phyloP scores from a whole-genome alignment of 208 protist species.

The Acanthamoeba polyphaga region DNA sequence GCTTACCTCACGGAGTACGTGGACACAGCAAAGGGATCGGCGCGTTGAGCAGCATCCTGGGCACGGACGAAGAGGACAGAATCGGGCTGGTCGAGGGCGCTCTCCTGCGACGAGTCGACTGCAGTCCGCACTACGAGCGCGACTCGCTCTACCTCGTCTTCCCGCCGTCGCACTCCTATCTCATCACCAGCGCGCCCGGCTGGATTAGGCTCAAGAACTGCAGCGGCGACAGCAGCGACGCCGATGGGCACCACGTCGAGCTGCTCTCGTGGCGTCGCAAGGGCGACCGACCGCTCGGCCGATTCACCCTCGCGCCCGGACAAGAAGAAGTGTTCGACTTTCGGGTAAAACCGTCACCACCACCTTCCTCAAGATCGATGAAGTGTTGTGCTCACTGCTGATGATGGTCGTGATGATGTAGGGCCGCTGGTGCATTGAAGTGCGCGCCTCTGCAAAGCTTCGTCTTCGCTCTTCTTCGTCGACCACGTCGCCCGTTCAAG shows the following conservation, averaged over 20 bases:
- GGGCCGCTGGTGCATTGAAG: constrained; percentile 71
- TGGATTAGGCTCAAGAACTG: constrained; percentile 36
- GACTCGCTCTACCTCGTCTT: constrained; percentile 62
- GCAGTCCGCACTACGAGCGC: constrained; percentile 27
- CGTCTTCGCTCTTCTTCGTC: too few species aligned
- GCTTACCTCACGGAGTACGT: too few species aligned
- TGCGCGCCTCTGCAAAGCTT: not conserved
- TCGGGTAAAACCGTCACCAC: not conserved
- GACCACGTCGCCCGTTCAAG: not conserved
- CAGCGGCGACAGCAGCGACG: not conserved
- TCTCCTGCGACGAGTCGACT: not conserved
- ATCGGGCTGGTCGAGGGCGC: constrained; percentile 22
- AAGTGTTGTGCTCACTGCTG: too few species aligned
- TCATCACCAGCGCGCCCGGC: constrained; percentile 56
- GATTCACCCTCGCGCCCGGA: constrained; percentile 12
- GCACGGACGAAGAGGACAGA: constrained; percentile 8
- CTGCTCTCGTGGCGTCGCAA: constrained; percentile 12
- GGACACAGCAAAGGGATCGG: not conserved
- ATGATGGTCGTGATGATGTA: not conserved
- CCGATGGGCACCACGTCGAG: not conserved
- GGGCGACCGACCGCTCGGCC: not conserved
- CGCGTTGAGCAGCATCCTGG: constrained; percentile 1
- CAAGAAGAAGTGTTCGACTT: constrained; percentile 61
- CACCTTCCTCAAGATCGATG: not conserved
- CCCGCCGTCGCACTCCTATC: constrained; percentile 70